A percentile compares a stretch with the other conserved stretches of the same genome.
Conservation (phyloP, 1,284 basidiomycete species). For the Ceratobasidium sp. region DNA sequence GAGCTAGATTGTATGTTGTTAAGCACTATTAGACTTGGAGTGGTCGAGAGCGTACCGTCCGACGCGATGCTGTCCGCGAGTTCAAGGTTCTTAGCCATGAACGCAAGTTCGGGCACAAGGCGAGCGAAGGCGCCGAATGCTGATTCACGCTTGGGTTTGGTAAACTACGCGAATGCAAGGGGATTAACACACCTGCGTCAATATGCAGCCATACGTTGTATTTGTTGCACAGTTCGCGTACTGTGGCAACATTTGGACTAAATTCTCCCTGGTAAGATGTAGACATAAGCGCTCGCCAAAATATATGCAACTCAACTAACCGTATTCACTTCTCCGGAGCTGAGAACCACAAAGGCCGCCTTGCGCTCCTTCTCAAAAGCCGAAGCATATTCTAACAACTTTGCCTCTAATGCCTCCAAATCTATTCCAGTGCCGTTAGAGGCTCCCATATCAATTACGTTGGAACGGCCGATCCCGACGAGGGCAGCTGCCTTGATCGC, state of each 20-base stretch:
- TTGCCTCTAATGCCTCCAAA: constrained; percentile 47
- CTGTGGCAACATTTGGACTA: constrained; percentile 46
- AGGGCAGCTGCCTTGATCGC: constrained; percentile 55
- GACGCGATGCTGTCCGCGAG: constrained; percentile 55
- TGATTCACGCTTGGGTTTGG: constrained; percentile 35
- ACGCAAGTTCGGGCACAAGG: constrained; percentile 50
- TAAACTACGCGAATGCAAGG: neutral
- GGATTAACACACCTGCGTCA: constrained; percentile 52
- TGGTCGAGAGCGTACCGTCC: constrained; percentile 50
- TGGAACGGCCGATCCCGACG: constrained; percentile 53
- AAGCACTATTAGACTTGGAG: constrained; percentile 1
- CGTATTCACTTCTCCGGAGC: constrained; percentile 59
- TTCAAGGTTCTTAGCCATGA: constrained; percentile 50
- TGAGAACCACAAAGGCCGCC: constrained; percentile 50
- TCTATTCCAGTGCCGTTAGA: constrained; percentile 50
- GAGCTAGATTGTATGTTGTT: constrained; percentile 45
- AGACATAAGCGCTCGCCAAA: neutral
- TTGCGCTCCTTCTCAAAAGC: constrained; percentile 5
- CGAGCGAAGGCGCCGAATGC: constrained; percentile 58
- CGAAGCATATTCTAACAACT: constrained; percentile 4
- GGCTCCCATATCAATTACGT: constrained; percentile 50
- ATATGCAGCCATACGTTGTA: constrained; percentile 58
- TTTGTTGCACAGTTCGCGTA: constrained; percentile 51
- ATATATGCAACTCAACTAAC: constrained; percentile 43
- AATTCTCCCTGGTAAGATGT: constrained; percentile 44